Base-by-base conservation (phyloP, 352 stramenopile species). In the Globisporangium nunn region DNA sequence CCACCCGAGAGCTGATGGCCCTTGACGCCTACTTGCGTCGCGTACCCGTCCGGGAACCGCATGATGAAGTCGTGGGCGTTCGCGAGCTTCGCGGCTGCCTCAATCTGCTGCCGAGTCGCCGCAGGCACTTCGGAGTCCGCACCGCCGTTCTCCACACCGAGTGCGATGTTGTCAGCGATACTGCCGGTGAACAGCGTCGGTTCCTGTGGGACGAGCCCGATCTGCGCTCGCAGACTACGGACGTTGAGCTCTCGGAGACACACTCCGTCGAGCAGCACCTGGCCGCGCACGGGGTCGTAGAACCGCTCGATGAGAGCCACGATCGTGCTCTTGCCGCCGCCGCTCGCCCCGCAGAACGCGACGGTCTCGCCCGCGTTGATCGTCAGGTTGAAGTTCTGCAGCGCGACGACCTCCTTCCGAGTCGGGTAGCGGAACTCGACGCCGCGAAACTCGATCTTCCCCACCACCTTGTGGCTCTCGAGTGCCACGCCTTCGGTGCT, bases 11-110 rank as follows among this genome's bases (percentile, higher is more conserved):
- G 66, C 39, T 64, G 50, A 30, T 68, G 51, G 35, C 69, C 69
- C 37, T 74, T 68, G 33, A 52, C 56, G 37, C 93, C 90, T 11
- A 98, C 91, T 29, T 88, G 64, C 5, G 91, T 97, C 28, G 97
- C 76, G 68, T 85, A 96, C 30, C 81, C 74, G 23, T 96, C 77
- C 0, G 87, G 71, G 6, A 98, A 91, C 5, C 61, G 50, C 4
- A 56, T 60, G 68, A 97, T 96, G 58, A 97, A 98, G 46, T 85
- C 66, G 63, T 95, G 65, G 0, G 86, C 87, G 67, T 96, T 96
- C 35, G 91, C 90, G 43, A 48, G 43, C 12, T n/a, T 29, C n/a
- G 43, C 43, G 15, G 43, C 43, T n/a, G 43, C 43, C n/a, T 48
- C 43, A 17, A 48, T 29, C 43, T 48, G 43, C 18, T 23, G 5